These are phyloP conservation scores for Mycena metata DNA, from an alignment of 768 basidiomycete genomes.

Conservation along the genomic window DNA sequence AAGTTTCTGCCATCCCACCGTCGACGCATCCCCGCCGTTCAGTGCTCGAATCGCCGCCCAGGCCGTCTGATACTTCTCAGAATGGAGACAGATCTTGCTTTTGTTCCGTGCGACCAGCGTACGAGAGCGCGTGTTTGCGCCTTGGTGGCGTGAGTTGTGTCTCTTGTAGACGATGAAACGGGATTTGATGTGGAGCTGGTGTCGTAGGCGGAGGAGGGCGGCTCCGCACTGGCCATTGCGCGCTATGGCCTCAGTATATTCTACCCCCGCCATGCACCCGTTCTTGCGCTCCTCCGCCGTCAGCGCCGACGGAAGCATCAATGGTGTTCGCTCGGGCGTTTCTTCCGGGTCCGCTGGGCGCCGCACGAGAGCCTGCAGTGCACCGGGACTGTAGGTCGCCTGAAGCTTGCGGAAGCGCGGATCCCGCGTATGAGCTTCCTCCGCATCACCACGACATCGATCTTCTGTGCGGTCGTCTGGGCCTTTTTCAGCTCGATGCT, in stretches of 20 bases:
- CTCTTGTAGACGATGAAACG: not conserved
- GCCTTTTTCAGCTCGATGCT: constrained; percentile 1
- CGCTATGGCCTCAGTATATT: not conserved
- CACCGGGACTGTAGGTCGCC: not conserved
- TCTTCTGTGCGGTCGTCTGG: too few species aligned
- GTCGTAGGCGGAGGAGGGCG: not conserved
- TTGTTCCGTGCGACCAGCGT: too few species aligned
- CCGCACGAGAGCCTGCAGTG: not conserved
- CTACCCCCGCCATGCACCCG: too few species aligned
- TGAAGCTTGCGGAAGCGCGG: not conserved
- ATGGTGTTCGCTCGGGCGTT: too few species aligned
- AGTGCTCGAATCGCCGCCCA: not conserved
- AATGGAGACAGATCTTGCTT: constrained; percentile 2
- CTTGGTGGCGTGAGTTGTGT: not conserved
- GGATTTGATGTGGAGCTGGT: too few species aligned
- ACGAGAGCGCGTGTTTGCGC: not conserved
- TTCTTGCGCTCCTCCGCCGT: too few species aligned
- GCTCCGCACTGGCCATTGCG: not conserved
- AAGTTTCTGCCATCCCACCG: not conserved
- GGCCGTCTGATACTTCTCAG: constrained; percentile 9
- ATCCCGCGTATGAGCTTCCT: not conserved
- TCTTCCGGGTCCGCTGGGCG: too few species aligned
- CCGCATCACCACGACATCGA: not conserved
- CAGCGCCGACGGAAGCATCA: too few species aligned
- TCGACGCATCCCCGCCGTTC: not conserved